Evolutionary conservation across 2,329 filamentous ascomycete genomes (phyloP).

Genomic region (Aureobasidium uvarum): DNA sequence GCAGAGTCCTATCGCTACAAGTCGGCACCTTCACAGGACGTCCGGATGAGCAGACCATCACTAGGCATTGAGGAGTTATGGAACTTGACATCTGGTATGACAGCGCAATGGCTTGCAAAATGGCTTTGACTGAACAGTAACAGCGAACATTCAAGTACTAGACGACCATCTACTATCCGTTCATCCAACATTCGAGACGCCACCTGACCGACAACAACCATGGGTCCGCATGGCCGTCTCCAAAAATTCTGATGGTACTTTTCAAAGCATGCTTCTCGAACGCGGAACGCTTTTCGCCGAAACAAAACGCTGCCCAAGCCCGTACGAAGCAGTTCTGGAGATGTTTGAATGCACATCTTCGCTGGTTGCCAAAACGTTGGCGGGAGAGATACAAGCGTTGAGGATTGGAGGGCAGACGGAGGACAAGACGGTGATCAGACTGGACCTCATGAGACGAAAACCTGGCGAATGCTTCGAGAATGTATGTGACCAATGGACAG

Average conservation of each 20-base stretch:
- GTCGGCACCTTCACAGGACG: background rate
- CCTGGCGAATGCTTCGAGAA: background rate
- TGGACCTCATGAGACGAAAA: background rate
- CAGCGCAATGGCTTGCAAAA: background rate
- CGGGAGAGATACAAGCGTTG: background rate
- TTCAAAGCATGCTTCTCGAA: constrained; percentile 15
- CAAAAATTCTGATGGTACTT: constrained; percentile 1
- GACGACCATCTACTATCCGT: constrained; percentile 6
- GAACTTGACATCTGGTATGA: constrained; percentile 1
- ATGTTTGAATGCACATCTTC: constrained; percentile 5
- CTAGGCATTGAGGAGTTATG: background rate
- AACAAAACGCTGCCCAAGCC: background rate
- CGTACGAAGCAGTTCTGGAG: constrained; percentile 8
- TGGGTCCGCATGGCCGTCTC: constrained; percentile 14
- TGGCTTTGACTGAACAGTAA: background rate
- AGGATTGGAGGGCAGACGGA: background rate
- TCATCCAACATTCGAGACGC: background rate
- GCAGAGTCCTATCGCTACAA: background rate
- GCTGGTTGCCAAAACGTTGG: background rate
- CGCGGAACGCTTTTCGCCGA: background rate
- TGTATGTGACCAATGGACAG: background rate
- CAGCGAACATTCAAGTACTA: background rate
- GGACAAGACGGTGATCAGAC: background rate
- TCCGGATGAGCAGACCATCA: background rate
- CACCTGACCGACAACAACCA: background rate